Percentiles rank a stretch among this genome's conserved stretches.
phyloP scores from a whole-genome alignment of 805 yeast genomes.

The Wickerhamomyces bovis region DNA sequence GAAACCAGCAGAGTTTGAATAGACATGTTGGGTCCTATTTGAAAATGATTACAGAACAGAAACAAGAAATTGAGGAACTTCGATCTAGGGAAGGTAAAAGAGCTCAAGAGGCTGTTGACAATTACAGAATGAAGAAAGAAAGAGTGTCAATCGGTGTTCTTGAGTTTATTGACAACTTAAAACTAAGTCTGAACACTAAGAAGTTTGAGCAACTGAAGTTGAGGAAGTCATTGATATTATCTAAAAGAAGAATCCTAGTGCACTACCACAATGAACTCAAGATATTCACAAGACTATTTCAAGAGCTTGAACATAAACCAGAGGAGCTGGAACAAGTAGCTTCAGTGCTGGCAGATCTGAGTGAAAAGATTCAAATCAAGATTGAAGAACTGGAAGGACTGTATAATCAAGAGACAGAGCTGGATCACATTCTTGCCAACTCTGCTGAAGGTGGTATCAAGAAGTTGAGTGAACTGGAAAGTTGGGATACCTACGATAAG shows the following conservation, averaged over 20 bases:
- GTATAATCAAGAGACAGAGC: slow-evolving; percentile 42
- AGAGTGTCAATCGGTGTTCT: slow-evolving; percentile 34
- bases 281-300: slow-evolving; percentile 16
- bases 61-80: slow-evolving; percentile 64
- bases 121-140: slow-evolving; percentile 30
- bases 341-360: slow-evolving; percentile 28
- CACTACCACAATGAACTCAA: slow-evolving; percentile 36
- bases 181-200: slow-evolving; percentile 35
- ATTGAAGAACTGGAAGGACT: slow-evolving; percentile 46
- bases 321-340: slow-evolving; percentile 20
- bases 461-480: slow-evolving; percentile 44
- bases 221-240: slow-evolving; percentile 29
- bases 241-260: slow-evolving; percentile 35
- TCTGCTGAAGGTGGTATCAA: slow-evolving; percentile 41
- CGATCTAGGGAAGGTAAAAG: slow-evolving; percentile 44
- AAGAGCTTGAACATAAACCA: slow-evolving; percentile 18
- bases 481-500: slow-evolving; percentile 48
- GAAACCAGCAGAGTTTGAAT: slow-evolving; percentile 71
- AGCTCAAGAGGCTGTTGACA: slow-evolving; percentile 33
- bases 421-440: slow-evolving; percentile 44
- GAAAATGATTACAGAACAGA: slow-evolving; percentile 79
- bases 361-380: slow-evolving; percentile 34
- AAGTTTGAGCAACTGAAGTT: slow-evolving; percentile 40
- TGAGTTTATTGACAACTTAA: slow-evolving; percentile 37
- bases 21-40: slow-evolving; percentile 82